Base-by-base conservation (phyloP, 2,329 filamentous ascomycete species). In the Thelonectria blattea region DNA sequence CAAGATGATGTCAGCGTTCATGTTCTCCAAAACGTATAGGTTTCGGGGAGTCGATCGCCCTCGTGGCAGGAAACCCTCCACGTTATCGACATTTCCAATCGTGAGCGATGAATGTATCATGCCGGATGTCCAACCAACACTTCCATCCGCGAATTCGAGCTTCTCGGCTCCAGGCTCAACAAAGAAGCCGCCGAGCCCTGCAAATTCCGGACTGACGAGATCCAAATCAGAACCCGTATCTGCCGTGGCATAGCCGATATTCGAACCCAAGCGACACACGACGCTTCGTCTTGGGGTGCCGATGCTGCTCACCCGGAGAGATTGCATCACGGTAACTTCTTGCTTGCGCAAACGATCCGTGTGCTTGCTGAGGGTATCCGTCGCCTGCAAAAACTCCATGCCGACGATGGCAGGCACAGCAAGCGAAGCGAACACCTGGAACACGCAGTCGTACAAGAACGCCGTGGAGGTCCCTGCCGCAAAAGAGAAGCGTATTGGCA, bases 171-270 rank as follows among this genome's bases (percentile, higher is more conserved):
- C 34, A 14, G 12, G 34, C 4, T 37, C 12, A 37, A 37, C 10
- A 5, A 12, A 3, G 15, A 15, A 37, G 6, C 14, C 37, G 3
- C 22, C 30, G 1, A 46, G 9, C 2, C n/a, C 12, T 0, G 34
- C 52, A 45, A 60, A 60, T 0, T 8, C 6, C 1, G 48, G 42
- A 9, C 34, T 57, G 0, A 60, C 20, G 3, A 60, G 52, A 20
- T 60, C 58, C 39, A 60, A 5, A 2, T 60, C 58, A 1, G 58
- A 60, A 9, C 58, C 58, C 1, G 58, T 60, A 12, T 60, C 58
- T 1, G 47, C 52, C 2, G 52, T 52, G 4, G 58, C 58, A 30
- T 12, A 52, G 1, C 32, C 52, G 10, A 57, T 18, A 1, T 39
- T 5, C 2, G 2, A 12, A 22, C 47, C 34, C 12, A 37, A 11